These are phyloP conservation scores for Schizochytrium sp. DNA, from an alignment of 108 stramenopile genomes.

Conservation along the genomic window DNA sequence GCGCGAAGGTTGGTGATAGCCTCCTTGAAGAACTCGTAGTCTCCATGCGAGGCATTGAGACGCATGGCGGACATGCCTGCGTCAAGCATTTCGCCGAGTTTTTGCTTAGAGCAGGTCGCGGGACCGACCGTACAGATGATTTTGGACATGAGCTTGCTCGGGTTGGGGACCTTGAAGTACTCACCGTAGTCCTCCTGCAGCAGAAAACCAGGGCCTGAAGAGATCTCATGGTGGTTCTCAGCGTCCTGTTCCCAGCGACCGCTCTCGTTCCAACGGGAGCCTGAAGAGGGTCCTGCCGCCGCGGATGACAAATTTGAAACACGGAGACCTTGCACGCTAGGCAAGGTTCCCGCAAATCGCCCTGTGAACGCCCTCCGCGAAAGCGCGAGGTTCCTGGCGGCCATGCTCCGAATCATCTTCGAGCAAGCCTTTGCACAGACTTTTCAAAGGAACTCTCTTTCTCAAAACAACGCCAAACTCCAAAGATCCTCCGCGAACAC, in stretches of 20 bases:
- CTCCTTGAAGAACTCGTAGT: slow-evolving; percentile 72
- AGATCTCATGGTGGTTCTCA: background rate
- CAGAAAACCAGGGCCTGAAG: slow-evolving; percentile 38
- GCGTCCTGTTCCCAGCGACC: slow-evolving; percentile 41
- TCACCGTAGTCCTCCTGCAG: slow-evolving; percentile 64
- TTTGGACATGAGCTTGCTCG: slow-evolving; percentile 74
- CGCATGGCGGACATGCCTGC: slow-evolving; percentile 89
- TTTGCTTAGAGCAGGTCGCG: slow-evolving; percentile 80
- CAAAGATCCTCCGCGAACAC: too few species aligned
- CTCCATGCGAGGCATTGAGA: slow-evolving; percentile 88
- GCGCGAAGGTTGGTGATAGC: slow-evolving; percentile 74
- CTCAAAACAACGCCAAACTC: too few species aligned
- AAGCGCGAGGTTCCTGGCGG: background rate
- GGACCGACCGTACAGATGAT: slow-evolving; percentile 95
- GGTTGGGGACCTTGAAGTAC: slow-evolving; percentile 68
- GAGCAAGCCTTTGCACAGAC: too few species aligned
- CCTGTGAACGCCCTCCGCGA: background rate
- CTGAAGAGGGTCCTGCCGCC: background rate
- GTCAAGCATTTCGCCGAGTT: slow-evolving; percentile 75
- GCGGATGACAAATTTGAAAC: background rate
- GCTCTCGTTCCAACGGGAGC: slow-evolving; percentile 14
- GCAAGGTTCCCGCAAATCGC: too few species aligned
- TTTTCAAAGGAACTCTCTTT: too few species aligned
- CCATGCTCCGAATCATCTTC: background rate
- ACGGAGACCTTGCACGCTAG: too few species aligned